phyloP scores from a whole-genome alignment of 1,139 yeast species.

The Geotrichum citri-aurantii region DNA sequence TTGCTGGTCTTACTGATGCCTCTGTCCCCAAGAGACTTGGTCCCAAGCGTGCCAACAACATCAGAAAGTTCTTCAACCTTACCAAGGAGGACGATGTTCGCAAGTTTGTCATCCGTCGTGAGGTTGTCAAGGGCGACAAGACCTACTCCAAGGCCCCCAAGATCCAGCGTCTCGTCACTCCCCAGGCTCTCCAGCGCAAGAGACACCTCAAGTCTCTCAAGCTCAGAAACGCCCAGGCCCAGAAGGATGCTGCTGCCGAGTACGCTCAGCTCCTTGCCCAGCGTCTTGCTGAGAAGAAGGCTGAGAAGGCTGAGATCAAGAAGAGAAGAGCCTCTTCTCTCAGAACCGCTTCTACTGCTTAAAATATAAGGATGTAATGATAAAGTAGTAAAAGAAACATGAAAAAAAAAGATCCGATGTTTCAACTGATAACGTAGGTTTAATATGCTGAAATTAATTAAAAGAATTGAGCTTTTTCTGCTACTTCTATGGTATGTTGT shows the following conservation, averaged over 20 bases:
- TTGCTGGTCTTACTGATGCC: slow-evolving; percentile 91
- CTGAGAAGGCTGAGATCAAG: slow-evolving; percentile 95
- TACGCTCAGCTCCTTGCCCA: slow-evolving; percentile 98
- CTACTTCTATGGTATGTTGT: too few species aligned
- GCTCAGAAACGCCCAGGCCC: slow-evolving; percentile 96
- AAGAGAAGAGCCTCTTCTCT: slow-evolving; percentile 99
- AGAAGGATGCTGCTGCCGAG: slow-evolving; percentile 99
- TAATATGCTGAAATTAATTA: too few species aligned
- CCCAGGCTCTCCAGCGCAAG: slow-evolving; percentile 99
- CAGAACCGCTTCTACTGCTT: slow-evolving; percentile 42
- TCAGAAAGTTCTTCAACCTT: slow-evolving; percentile 98
- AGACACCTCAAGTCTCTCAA: slow-evolving; percentile 92
- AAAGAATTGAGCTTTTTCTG: too few species aligned
- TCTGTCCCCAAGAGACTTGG: slow-evolving; percentile 98
- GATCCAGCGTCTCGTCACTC: slow-evolving; percentile 99
- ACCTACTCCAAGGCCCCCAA: slow-evolving; percentile 99
- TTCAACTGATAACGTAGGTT: neutral
- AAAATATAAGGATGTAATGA: slow-evolving; percentile 15
- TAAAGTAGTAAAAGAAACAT: slow-evolving; percentile 4
- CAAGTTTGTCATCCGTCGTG: slow-evolving; percentile 97
- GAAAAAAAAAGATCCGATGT: neutral
- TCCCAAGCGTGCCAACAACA: slow-evolving; percentile 99
- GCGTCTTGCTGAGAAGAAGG: slow-evolving; percentile 96
- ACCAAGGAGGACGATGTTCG: slow-evolving; percentile 95
- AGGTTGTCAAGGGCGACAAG: slow-evolving; percentile 96